Conservation (phyloP, 2,329 filamentous ascomycete species). For the Ascochyta viciae-villosae region DNA sequence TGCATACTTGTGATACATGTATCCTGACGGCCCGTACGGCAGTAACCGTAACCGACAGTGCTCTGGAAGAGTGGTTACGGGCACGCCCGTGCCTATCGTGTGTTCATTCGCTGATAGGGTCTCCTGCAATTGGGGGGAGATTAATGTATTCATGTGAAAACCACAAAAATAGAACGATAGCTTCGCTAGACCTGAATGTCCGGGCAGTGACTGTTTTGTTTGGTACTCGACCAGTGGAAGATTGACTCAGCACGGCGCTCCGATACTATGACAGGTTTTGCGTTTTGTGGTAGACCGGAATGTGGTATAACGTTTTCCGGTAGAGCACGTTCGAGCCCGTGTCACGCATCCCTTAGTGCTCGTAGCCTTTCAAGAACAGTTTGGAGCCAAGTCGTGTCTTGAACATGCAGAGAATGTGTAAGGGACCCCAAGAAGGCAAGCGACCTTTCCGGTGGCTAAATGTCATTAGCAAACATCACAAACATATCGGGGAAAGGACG, state of each 20-base stretch:
- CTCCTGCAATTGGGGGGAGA: not conserved
- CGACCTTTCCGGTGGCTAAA: too few relatives aligned
- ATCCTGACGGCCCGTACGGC: conserved; percentile 15
- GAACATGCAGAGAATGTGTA: too few relatives aligned
- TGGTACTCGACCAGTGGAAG: not conserved
- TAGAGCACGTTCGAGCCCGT: not conserved
- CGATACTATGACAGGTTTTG: not conserved
- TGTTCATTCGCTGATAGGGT: not conserved
- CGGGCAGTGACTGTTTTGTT: not conserved
- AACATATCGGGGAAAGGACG: not conserved
- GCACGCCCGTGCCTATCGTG: not conserved
- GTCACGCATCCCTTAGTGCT: not conserved
- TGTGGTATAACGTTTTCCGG: not conserved
- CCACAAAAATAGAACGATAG: not conserved
- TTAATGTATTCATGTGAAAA: not conserved
- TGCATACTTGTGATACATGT: conserved; percentile 12
- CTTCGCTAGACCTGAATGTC: not conserved
- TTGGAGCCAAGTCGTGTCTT: not conserved
- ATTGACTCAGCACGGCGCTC: not conserved
- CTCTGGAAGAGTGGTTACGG: conserved; percentile 3
- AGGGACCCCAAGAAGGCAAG: too few relatives aligned
- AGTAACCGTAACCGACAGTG: conserved; percentile 7
- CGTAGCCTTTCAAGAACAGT: not conserved
- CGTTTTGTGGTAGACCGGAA: not conserved
- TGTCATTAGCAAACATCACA: not conserved